These are phyloP conservation scores for Pleurotus salmoneostramineus DNA, from an alignment of 768 basidiomycete genomes.

Conservation along the genomic window DNA sequence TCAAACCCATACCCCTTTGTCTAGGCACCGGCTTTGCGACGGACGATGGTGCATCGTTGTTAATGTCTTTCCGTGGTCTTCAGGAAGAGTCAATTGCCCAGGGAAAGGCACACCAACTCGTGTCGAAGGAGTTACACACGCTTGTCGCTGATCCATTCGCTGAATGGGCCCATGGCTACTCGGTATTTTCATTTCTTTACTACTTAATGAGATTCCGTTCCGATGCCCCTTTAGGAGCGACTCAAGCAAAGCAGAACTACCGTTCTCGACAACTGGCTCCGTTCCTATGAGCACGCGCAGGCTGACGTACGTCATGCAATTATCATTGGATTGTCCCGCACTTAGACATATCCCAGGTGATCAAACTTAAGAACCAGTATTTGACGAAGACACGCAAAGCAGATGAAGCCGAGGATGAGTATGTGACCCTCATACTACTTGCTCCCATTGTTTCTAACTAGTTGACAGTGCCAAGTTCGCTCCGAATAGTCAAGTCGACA, in stretches of 20 bases:
- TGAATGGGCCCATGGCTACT: slow-evolving; percentile 73
- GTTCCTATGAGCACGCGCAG: slow-evolving; percentile 66
- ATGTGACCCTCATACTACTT: slow-evolving; percentile 27
- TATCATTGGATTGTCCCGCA: neutral
- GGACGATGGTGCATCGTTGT: slow-evolving; percentile 84
- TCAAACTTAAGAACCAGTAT: slow-evolving; percentile 75
- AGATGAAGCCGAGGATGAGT: slow-evolving; percentile 95
- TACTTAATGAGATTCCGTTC: slow-evolving; percentile 10
- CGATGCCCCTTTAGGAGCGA: slow-evolving; percentile 41
- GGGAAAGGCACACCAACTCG: slow-evolving; percentile 68
- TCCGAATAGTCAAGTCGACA: slow-evolving; percentile 64
- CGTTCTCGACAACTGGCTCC: slow-evolving; percentile 64
- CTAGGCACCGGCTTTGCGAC: slow-evolving; percentile 62
- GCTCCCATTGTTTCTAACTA: slow-evolving; percentile 12
- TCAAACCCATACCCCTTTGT: slow-evolving; percentile 9
- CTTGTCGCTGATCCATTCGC: slow-evolving; percentile 80
- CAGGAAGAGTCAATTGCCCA: slow-evolving; percentile 69
- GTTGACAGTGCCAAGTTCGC: slow-evolving; percentile 77
- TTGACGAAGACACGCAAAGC: slow-evolving; percentile 75
- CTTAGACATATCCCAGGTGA: slow-evolving; percentile 27
- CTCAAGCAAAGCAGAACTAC: slow-evolving; percentile 53
- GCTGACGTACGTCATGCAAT: slow-evolving; percentile 30
- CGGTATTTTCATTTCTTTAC: slow-evolving; percentile 33
- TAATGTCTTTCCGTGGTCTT: slow-evolving; percentile 76
- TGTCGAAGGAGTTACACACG: slow-evolving; percentile 72